Base-by-base conservation (phyloP, 805 yeast genomes). In the Spathaspora sp. region DNA sequence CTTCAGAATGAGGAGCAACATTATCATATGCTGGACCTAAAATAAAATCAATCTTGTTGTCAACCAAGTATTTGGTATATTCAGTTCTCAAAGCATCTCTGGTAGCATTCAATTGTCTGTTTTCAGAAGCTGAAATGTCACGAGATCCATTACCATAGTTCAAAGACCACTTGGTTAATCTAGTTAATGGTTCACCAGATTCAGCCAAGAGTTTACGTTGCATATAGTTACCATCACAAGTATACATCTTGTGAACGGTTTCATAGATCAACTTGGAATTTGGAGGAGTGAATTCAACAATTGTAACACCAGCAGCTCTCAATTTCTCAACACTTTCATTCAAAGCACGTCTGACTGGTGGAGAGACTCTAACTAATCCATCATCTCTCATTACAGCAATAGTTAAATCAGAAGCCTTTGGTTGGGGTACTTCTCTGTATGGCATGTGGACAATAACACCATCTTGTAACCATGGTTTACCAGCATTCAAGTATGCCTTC, bases 161-260 rank as follows among this genome's bases (percentile, higher is more conserved):
- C 55, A 85, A 67, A 48, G 75, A 75, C 80, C 85, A 84, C 62
- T 82, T 78, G 38, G 89, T 83, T 59, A 86, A 76, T 53, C 82
- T 83, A 14, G 71, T 64, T 52, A 84, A 66, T 32, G 92, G 92
- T 64, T 89, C 93, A 44, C 93, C 92, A 12, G 87, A 81, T 4
- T 69, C 77, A 18, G 71, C 67, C 54, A 87, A 64, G 60, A 80
- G 63, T 46, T 72, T 74, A 47, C 77, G 72, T 60, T 83, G 85
- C 52, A 75, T 79, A 54, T 69, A 64, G 63, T 86, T 87, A 46
- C 93, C 93, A 65, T 89, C 96, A 57, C 82, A 77, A 12, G 75
- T 72, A 66, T 85, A 88, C 67, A 85, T 64, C 53, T 71, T 62
- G 56, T 77, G 65, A 39, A 80, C 88, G 46, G 85, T 76, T 2